phyloP scores from a whole-genome alignment of 768 basidiomycete species.

The Albatrellus ellisii region DNA sequence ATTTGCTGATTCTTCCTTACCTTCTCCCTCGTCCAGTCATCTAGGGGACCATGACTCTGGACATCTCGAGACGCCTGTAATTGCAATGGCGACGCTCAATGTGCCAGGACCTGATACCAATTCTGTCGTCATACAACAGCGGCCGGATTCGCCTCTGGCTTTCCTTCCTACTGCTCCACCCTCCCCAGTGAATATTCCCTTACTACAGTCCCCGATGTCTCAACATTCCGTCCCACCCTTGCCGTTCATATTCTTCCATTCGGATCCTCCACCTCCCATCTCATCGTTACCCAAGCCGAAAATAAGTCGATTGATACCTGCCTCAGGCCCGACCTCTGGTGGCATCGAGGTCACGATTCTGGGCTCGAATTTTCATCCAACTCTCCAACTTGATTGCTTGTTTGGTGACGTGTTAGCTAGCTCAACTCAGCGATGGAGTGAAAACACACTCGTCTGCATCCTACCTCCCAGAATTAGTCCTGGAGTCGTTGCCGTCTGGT shows the following conservation, averaged over 20 bases:
- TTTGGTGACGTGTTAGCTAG: conserved; percentile 79
- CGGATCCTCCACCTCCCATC: conserved; percentile 32
- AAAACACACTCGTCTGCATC: conserved; percentile 85
- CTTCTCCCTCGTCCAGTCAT: conserved; percentile 9
- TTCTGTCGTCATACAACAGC: conserved; percentile 1
- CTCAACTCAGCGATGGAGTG: conserved; percentile 84
- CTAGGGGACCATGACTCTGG: conserved; percentile 1
- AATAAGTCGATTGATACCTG: conserved; percentile 79
- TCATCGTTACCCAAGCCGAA: conserved; percentile 45
- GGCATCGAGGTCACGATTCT: conserved; percentile 92
- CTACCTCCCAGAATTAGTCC: conserved; percentile 71
- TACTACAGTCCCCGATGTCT: conserved; percentile 5
- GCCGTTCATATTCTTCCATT: conserved; percentile 39
- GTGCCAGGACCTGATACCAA: neutral
- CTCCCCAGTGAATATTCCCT: conserved; percentile 11
- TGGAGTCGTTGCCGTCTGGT: conserved; percentile 84
- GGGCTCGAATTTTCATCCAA: conserved; percentile 79
- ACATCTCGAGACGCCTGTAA: conserved; percentile 1
- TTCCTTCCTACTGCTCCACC: conserved; percentile 16
- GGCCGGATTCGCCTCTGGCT: conserved; percentile 7
- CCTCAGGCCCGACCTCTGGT: conserved; percentile 76
- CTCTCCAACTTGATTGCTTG: conserved; percentile 57
- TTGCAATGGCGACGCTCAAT: neutral
- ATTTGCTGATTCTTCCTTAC: conserved; percentile 4
- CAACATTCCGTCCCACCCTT: conserved; percentile 7